Conservation (phyloP, 202 grass and related monocot species). For the Digitaria exilis region DNA sequence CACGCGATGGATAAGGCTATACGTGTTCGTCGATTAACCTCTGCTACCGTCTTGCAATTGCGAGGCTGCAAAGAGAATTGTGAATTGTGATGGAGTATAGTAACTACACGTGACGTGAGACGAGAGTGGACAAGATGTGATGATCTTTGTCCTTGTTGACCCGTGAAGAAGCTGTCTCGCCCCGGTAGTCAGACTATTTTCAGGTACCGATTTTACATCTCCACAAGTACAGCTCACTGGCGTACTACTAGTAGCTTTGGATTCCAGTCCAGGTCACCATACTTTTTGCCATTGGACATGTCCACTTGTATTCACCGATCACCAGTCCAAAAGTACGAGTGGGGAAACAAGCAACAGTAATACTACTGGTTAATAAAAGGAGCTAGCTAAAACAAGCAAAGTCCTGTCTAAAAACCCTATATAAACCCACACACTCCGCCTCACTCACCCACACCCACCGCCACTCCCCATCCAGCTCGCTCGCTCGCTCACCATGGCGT, state of each 20-base stretch:
- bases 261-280: neutral
- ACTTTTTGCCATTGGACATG: neutral
- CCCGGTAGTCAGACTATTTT: neutral
- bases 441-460: neutral
- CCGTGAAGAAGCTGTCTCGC: constrained; percentile 48
- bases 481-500: constrained; percentile 39
- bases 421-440: constrained; percentile 45
- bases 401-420: constrained; percentile 18
- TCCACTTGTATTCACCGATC: neutral
- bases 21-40: neutral
- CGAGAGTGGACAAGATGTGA: neutral
- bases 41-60: neutral
- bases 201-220: constrained; percentile 3
- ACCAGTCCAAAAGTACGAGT: neutral
- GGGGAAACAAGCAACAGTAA: too few species aligned
- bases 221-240: neutral
- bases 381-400: neutral
- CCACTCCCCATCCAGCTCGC: constrained; percentile 6
- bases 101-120: too few species aligned
- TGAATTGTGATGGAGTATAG: too few species aligned
- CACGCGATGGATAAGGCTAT: neutral
- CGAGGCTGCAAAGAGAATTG: too few species aligned
- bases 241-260: neutral
- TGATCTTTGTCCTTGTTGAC: constrained; percentile 42
- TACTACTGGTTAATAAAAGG: neutral